Conservation (phyloP, 2,329 filamentous ascomycete species). For the Colletotrichum siamense region DNA sequence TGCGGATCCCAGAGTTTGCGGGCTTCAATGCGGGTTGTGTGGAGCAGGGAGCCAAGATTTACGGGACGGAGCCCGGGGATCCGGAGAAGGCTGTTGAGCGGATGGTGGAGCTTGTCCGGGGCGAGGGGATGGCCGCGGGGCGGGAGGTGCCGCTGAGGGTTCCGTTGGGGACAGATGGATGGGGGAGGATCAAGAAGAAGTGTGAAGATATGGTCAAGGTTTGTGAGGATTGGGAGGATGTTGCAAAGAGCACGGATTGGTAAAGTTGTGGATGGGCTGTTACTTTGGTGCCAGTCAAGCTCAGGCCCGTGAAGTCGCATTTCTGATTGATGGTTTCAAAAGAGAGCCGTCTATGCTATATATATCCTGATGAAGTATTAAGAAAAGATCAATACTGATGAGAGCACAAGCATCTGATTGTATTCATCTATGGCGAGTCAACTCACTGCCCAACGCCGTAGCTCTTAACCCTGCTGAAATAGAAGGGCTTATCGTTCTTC, state of each 20-base stretch:
- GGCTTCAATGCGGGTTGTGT: neutral
- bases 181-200: constrained; percentile 51
- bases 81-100: constrained; percentile 52
- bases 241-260: constrained; percentile 52
- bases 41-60: neutral
- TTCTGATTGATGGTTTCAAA: neutral
- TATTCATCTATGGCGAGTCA: constrained; percentile 18
- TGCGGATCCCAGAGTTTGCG: neutral
- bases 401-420: neutral
- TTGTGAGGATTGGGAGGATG: constrained; percentile 53
- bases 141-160: constrained; percentile 49
- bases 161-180: constrained; percentile 59
- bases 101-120: constrained; percentile 60
- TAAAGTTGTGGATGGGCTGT: neutral
- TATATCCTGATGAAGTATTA: neutral
- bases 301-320: neutral
- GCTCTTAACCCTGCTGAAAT: constrained; percentile 71
- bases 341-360: neutral
- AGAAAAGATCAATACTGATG: neutral
- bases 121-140: constrained; percentile 41
- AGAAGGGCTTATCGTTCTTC: constrained; percentile 69
- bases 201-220: constrained; percentile 53
- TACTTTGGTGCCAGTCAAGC: neutral
- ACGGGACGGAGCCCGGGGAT: constrained; percentile 48
- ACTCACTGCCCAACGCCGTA: constrained; percentile 57